Evolutionary conservation across 2,329 filamentous ascomycete species (phyloP).

Genomic region (Ophiostoma sp.): DNA sequence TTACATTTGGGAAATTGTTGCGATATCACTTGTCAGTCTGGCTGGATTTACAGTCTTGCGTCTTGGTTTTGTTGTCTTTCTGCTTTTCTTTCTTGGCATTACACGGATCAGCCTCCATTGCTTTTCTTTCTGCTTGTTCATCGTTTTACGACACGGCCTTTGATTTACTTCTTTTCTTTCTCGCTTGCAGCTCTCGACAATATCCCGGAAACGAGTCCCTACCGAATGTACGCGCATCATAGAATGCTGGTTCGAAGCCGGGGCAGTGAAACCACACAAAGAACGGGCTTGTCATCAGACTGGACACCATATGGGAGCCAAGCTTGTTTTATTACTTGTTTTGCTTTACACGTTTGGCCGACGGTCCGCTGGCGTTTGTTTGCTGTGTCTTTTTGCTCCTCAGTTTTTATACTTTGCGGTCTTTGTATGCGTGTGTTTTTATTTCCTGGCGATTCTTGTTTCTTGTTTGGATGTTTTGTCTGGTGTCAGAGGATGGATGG

Average conservation of each 20-base stretch:
- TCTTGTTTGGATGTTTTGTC: not conserved
- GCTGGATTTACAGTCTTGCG: not conserved
- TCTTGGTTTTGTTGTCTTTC: constrained; percentile 4
- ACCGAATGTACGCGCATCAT: constrained; percentile 20
- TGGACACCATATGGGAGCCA: constrained; percentile 28
- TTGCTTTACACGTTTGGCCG: constrained; percentile 23
- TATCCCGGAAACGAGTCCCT: constrained; percentile 17
- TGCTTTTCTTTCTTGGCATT: constrained; percentile 10
- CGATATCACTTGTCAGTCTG: not conserved
- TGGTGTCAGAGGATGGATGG: not conserved
- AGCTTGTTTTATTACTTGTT: constrained; percentile 22
- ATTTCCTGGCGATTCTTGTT: not conserved
- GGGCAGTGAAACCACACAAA: constrained; percentile 14
- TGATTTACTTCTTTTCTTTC: constrained; percentile 31
- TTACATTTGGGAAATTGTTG: not conserved
- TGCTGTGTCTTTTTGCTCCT: not conserved
- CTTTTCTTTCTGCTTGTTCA: constrained; percentile 14
- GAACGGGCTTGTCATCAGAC: constrained; percentile 28
- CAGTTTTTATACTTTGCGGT: not conserved
- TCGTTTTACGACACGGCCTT: constrained; percentile 38
- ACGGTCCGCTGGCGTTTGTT: constrained; percentile 21
- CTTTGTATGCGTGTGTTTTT: not conserved
- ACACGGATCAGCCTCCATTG: not conserved
- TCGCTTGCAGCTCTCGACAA: constrained; percentile 38
- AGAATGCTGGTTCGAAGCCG: constrained; percentile 21